Base-by-base conservation (phyloP, 140 eudicot genomes). In the Cichorium intybus region DNA sequence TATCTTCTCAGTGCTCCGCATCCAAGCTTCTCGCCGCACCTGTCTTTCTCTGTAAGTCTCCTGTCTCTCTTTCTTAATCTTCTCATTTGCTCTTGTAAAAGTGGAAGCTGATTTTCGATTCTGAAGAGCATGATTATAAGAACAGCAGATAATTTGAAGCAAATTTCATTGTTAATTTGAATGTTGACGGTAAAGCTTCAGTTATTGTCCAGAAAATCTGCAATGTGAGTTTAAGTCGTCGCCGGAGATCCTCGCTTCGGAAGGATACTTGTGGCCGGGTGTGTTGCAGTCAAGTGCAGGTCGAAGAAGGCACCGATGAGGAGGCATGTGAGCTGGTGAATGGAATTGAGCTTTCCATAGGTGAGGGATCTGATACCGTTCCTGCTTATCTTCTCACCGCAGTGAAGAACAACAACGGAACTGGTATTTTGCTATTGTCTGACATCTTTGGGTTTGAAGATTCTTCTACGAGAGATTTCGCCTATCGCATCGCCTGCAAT, bases 401-500 rank as follows among this genome's bases (percentile, higher is more conserved):
- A 8, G 95, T 91, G 49, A 91, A 91, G 81, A 91, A 91, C 77
- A 91, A 91, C 81, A 87, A 85, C 64, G 96, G 78, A 41, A 85
- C 83, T 15, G 96, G 96, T 64, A 75, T 90, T 49, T 49, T 91
- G 76, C 88, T 91, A 23, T 73, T 91, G 67, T 87, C 97, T 6
- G 97, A 91, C 61, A 68, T 87, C n/a, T 91, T 78, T 37, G 96
- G 97, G 7, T 91, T 85, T 29, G 83, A 87, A 75, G 95, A 87
- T 69, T 69, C 86, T 0, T 45, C 77, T 33, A 91, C 91, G 8
- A 72, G 86, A 66, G 97, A 91, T 41, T 87, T 91, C 50, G 96
- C 97, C 0, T 91, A 91, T 51, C 87, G 96, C 14, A 84, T 87
- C 22, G 96, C 97, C 72, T 91, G 97, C 87, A 91, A 87, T 70